These are phyloP conservation scores for Aspergillus candidus DNA, from an alignment of 2,329 filamentous ascomycete genomes.

Conservation along the genomic window DNA sequence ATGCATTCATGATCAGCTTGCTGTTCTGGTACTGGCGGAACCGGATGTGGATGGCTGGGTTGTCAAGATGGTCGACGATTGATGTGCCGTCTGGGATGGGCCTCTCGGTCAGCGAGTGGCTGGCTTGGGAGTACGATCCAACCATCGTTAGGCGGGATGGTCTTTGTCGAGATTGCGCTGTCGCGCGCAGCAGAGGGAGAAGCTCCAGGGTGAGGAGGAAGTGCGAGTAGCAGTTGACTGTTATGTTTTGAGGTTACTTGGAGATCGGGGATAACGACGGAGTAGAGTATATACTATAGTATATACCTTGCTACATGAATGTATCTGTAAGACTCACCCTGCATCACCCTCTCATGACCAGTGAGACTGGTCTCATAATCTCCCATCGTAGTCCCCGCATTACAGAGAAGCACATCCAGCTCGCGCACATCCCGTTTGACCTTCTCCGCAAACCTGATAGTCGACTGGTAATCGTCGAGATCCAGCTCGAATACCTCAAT, in stretches of 20 bases:
- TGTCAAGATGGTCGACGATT: slow-evolving; percentile 4
- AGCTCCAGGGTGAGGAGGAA: slow-evolving; percentile 13
- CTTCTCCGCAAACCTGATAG: slow-evolving; percentile 6
- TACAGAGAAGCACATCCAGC: slow-evolving; percentile 14
- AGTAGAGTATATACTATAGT: no score
- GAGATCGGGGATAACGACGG: background rate
- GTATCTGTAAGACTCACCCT: slow-evolving; percentile 1
- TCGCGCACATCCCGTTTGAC: slow-evolving; percentile 10
- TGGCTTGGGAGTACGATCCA: slow-evolving; percentile 10
- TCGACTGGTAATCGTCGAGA: slow-evolving; percentile 27
- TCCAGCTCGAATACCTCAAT: slow-evolving; percentile 48
- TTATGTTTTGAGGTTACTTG: background rate
- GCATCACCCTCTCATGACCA: slow-evolving; percentile 15
- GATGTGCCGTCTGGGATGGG: background rate
- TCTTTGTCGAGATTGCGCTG: slow-evolving; percentile 3
- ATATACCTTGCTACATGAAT: no score
- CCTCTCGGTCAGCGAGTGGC: background rate
- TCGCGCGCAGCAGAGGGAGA: slow-evolving; percentile 10
- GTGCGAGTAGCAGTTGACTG: slow-evolving; percentile 17
- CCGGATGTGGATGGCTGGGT: background rate
- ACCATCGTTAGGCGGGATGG: slow-evolving; percentile 13
- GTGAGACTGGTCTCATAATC: slow-evolving; percentile 11
- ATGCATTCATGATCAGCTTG: slow-evolving; percentile 14
- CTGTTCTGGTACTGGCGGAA: slow-evolving; percentile 11
- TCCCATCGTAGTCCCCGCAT: slow-evolving; percentile 10